A percentile compares a stretch with the other conserved stretches of the same genome.
Conservation (phyloP, 176 grass and related monocot species). For the Saccharum spontaneum region DNA sequence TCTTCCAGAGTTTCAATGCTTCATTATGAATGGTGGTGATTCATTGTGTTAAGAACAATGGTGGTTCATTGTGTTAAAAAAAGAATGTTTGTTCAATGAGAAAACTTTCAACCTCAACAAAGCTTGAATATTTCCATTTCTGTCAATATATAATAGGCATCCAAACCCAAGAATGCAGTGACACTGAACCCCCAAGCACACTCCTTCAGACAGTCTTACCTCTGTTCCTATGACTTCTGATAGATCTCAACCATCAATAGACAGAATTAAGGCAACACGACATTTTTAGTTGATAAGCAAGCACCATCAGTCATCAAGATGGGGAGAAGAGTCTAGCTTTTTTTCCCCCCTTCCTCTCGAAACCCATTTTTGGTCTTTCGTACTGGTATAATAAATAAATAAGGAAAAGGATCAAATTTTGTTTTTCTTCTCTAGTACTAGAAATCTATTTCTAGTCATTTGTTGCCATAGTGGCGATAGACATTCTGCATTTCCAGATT, state of each 20-base stretch:
- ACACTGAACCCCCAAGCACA: not conserved
- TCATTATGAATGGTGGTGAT: not conserved
- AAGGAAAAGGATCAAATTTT: not conserved
- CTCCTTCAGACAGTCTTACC: not conserved
- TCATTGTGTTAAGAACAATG: not conserved
- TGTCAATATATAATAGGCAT: not conserved
- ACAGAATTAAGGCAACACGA: not conserved
- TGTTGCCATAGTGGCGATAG: not conserved
- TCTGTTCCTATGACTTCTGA: not conserved
- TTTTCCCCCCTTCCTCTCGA: not conserved
- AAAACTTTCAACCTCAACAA: not conserved
- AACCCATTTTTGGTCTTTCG: not conserved
- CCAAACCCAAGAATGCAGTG: not conserved
- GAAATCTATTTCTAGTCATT: not conserved
- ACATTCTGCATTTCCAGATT: not conserved
- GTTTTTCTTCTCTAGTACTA: not conserved
- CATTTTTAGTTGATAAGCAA: not conserved
- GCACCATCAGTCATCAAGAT: not conserved
- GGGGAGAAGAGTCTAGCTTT: not conserved
- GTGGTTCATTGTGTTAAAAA: not conserved
- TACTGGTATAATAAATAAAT: not conserved
- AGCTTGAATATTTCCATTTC: constrained; percentile 13
- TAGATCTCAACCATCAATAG: not conserved
- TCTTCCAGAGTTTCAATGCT: not conserved
- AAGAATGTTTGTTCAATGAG: not conserved